Conservation (phyloP, 805 yeast genomes). For the Schwanniomyces vanrijiae region DNA sequence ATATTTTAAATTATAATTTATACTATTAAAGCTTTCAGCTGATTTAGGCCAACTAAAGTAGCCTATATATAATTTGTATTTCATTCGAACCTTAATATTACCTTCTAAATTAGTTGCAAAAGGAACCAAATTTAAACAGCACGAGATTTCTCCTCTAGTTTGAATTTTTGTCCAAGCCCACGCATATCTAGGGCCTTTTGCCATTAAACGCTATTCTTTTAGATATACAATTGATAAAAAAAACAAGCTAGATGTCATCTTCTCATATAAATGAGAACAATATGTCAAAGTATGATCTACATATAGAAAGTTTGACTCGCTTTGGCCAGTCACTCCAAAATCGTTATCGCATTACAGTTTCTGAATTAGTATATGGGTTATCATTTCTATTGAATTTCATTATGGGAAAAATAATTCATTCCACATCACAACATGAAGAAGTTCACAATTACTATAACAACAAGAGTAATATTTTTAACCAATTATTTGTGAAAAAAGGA, state of each 20-base stretch:
- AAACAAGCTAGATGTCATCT: not conserved
- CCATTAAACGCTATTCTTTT: not conserved
- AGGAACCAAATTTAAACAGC: not conserved
- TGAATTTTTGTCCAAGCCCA: not conserved
- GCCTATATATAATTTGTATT: too few species aligned
- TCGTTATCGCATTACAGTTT: slow-evolving; percentile 12
- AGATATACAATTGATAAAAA: not conserved
- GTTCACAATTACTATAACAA: slow-evolving; percentile 52
- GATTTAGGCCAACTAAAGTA: too few species aligned
- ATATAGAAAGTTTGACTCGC: slow-evolving; percentile 1
- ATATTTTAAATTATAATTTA: too few species aligned
- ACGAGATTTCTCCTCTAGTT: not conserved
- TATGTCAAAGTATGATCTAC: slow-evolving; percentile 11
- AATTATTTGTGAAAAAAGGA: slow-evolving; percentile 78
- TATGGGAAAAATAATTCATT: slow-evolving; percentile 52
- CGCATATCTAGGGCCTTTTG: not conserved
- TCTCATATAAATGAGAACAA: slow-evolving; percentile 2
- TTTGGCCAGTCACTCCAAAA: not conserved
- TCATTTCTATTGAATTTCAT: slow-evolving; percentile 43
- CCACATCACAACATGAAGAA: slow-evolving; percentile 44
- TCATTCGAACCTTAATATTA: too few species aligned
- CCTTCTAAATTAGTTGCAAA: not conserved
- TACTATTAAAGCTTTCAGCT: too few species aligned
- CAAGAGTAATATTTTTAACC: slow-evolving; percentile 71
- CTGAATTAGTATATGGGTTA: slow-evolving; percentile 27